phyloP scores from a whole-genome alignment of 1,139 yeast species.

The Geotrichum macrosporum region DNA sequence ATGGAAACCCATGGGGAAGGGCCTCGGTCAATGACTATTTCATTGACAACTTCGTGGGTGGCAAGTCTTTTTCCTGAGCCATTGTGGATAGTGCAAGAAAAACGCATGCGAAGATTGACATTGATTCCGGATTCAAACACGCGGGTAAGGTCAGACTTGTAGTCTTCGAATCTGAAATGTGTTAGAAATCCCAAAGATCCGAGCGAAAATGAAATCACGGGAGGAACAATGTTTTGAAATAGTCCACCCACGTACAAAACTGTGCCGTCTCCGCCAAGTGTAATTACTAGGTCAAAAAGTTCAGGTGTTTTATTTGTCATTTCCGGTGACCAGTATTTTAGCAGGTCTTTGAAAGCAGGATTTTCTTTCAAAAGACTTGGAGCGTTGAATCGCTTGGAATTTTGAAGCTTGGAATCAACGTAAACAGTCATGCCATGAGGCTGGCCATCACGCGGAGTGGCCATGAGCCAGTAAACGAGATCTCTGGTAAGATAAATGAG shows the following conservation, averaged over 20 bases:
- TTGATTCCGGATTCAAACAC: conserved; percentile 66
- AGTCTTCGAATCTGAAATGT: conserved; percentile 68
- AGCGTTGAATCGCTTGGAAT: conserved; percentile 60
- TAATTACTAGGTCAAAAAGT: conserved; percentile 67
- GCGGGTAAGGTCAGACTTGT: conserved; percentile 51
- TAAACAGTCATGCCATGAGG: conserved; percentile 53
- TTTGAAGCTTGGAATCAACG: conserved; percentile 62
- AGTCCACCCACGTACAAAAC: conserved; percentile 74
- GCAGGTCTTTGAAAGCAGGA: conserved; percentile 38
- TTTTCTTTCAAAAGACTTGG: conserved; percentile 25
- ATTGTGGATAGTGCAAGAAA: conserved; percentile 55
- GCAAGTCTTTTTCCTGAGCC: conserved; percentile 53
- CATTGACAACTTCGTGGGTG: conserved; percentile 79
- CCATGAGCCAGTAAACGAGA: conserved; percentile 68
- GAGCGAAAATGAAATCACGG: conserved; percentile 74
- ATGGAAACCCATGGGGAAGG: conserved; percentile 84
- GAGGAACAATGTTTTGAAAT: conserved; percentile 80
- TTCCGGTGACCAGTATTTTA: conserved; percentile 58
- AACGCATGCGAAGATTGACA: conserved; percentile 76
- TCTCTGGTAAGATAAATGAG: conserved; percentile 70
- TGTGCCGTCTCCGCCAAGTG: conserved; percentile 90
- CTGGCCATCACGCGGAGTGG: conserved; percentile 19
- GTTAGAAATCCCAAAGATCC: conserved; percentile 83
- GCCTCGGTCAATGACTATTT: conserved; percentile 80
- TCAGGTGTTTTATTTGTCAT: conserved; percentile 55